Percentiles rank a stretch among this genome's conserved stretches.
Evolutionary conservation across 2,329 filamentous ascomycete genomes (phyloP).

Genomic region (Fusarium robinianum): DNA sequence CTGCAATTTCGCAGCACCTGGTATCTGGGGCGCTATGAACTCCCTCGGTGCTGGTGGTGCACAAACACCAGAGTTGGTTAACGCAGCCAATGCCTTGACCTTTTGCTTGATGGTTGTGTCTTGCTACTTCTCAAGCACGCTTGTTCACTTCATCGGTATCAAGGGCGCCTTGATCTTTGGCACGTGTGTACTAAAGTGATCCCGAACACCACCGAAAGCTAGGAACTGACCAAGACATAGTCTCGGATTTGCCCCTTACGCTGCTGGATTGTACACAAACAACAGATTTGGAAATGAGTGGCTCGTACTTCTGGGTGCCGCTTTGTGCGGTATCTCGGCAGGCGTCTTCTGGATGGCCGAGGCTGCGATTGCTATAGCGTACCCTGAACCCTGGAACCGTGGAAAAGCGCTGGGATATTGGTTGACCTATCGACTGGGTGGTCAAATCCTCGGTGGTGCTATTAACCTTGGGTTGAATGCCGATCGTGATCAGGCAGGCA

Average conservation of each 20-base stretch:
- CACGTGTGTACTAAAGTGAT: slow-evolving; percentile 50
- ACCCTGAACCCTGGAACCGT: slow-evolving; percentile 71
- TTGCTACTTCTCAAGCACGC: slow-evolving; percentile 65
- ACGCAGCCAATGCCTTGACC: slow-evolving; percentile 71
- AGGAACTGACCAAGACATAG: slow-evolving; percentile 32
- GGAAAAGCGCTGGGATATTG: slow-evolving; percentile 70
- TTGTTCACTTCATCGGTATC: slow-evolving; percentile 71
- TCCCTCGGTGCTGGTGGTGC: slow-evolving; percentile 71
- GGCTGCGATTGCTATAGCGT: slow-evolving; percentile 72
- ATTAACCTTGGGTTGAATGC: slow-evolving; percentile 72
- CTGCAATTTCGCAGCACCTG: slow-evolving; percentile 71
- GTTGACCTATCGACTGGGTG: slow-evolving; percentile 62
- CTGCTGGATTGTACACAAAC: slow-evolving; percentile 72
- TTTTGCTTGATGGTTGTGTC: slow-evolving; percentile 76
- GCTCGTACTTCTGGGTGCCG: slow-evolving; percentile 70
- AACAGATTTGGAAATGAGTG: slow-evolving; percentile 71
- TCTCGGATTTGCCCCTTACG: slow-evolving; percentile 71
- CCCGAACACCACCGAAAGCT: background rate
- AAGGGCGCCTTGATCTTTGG: slow-evolving; percentile 73
- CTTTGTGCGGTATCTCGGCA: slow-evolving; percentile 70
- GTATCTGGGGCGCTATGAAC: slow-evolving; percentile 77
- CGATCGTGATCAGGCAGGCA: slow-evolving; percentile 59
- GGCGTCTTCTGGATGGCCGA: slow-evolving; percentile 79
- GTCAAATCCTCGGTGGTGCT: slow-evolving; percentile 72
- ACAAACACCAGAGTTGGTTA: slow-evolving; percentile 67